Evolutionary conservation across 441 rosid species (phyloP).

Genomic region (Syzygium syzygioides): DNA sequence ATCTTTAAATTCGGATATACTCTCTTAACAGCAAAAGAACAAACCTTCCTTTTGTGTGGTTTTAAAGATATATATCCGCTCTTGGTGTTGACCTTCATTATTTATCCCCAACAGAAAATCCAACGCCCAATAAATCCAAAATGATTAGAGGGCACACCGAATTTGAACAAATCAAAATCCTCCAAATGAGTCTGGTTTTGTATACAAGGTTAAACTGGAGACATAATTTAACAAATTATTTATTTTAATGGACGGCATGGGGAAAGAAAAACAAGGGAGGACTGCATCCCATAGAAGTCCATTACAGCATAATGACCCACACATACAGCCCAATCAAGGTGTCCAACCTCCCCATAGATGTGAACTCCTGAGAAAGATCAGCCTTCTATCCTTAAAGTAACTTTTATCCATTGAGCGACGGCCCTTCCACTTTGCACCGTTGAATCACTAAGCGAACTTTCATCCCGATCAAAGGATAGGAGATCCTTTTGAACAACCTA

Average conservation of each 20-base stretch:
- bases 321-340: rapidly evolving
- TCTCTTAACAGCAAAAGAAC: too few relatives aligned
- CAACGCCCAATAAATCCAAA: too few relatives aligned
- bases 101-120: too few relatives aligned
- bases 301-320: not conserved
- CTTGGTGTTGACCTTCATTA: too few relatives aligned
- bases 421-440: not conserved
- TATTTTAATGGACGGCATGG: rapidly evolving
- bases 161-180: too few relatives aligned
- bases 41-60: too few relatives aligned
- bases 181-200: too few relatives aligned
- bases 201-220: too few relatives aligned
- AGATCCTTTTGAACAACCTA: not conserved
- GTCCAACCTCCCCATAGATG: not conserved
- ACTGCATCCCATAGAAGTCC: not conserved
- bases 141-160: too few relatives aligned
- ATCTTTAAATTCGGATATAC: too few relatives aligned
- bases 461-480: not conserved
- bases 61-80: too few relatives aligned
- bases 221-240: too few relatives aligned
- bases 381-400: not conserved
- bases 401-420: rapidly evolving
- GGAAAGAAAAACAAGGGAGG: not conserved
- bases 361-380: not conserved
- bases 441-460: not conserved